These are phyloP conservation scores for Schizopora paradoxa DNA, from an alignment of 1,284 basidiomycete species.

Conservation along the genomic window DNA sequence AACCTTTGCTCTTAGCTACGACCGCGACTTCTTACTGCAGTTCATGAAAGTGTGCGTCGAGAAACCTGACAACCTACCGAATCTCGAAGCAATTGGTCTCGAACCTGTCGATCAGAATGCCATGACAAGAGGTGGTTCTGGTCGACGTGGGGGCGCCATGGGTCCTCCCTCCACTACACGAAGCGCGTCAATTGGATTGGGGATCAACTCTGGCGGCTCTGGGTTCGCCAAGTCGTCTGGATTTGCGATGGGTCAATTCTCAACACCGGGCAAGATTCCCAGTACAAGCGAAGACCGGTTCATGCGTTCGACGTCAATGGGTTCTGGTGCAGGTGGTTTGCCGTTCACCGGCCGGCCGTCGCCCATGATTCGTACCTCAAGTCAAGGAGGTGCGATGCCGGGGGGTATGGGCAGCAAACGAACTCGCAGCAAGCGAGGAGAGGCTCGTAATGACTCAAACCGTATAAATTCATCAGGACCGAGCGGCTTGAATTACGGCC, in stretches of 20 bases:
- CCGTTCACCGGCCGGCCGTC: conserved; percentile 43
- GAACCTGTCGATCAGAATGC: conserved; percentile 64
- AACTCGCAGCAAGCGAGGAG: conserved; percentile 68
- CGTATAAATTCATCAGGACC: conserved; percentile 21
- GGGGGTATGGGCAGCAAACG: conserved; percentile 50
- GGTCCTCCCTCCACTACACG: conserved; percentile 34
- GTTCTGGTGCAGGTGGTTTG: conserved; percentile 36
- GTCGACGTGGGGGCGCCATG: conserved; percentile 45
- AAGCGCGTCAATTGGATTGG: conserved; percentile 52
- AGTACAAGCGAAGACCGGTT: conserved; percentile 78
- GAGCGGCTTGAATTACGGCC: conserved; percentile 12
- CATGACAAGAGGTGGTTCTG: conserved; percentile 59
- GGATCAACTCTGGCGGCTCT: conserved; percentile 36
- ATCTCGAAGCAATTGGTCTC: conserved; percentile 88
- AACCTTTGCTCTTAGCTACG: conserved; percentile 57
- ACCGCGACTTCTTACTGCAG: conserved; percentile 95
- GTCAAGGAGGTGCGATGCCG: conserved; percentile 51
- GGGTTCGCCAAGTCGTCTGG: conserved; percentile 25
- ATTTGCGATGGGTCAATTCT: conserved; percentile 77
- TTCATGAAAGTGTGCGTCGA: conserved; percentile 96
- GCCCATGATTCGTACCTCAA: conserved; percentile 68
- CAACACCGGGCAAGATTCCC: conserved; percentile 49
- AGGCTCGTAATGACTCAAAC: conserved; percentile 47
- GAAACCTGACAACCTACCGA: conserved; percentile 86
- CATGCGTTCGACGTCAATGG: conserved; percentile 43